These are phyloP conservation scores for Phaeosphaeria sp. DNA, from an alignment of 2,329 filamentous ascomycete genomes.

Conservation along the genomic window DNA sequence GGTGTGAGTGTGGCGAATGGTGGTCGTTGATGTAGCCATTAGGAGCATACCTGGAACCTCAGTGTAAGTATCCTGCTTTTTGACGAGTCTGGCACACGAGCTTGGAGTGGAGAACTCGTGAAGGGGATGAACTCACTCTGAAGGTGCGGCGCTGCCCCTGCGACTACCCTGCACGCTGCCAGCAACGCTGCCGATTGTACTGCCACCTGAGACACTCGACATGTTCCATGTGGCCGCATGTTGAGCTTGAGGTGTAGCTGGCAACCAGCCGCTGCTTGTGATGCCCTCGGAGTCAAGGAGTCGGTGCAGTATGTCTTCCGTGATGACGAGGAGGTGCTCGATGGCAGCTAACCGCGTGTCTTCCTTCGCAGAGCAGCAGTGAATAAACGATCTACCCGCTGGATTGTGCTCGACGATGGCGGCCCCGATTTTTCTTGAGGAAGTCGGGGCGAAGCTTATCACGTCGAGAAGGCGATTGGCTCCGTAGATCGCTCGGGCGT, in stretches of 20 bases:
- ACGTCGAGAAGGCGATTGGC: conserved; percentile 44
- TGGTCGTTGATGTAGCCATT: conserved; percentile 22
- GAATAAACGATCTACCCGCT: conserved; percentile 42
- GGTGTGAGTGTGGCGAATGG: conserved; percentile 25
- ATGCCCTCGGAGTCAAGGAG: conserved; percentile 44
- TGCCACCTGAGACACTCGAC: conserved; percentile 12
- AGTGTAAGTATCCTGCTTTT: neutral
- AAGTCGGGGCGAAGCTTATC: conserved; percentile 44
- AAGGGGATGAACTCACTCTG: conserved; percentile 25
- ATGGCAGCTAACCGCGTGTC: conserved; percentile 36
- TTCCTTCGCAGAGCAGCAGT: conserved; percentile 44
- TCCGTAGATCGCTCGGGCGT: conserved; percentile 46
- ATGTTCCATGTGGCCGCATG: conserved; percentile 34
- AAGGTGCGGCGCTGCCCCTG: conserved; percentile 34
- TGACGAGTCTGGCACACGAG: no score
- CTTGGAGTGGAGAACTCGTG: neutral
- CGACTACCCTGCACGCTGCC: conserved; percentile 27
- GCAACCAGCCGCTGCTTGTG: conserved; percentile 44
- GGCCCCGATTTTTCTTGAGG: conserved; percentile 42
- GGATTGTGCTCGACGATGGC: conserved; percentile 48
- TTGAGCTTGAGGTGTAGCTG: conserved; percentile 40
- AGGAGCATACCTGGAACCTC: neutral
- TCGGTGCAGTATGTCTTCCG: conserved; percentile 42
- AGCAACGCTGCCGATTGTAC: conserved; percentile 12
- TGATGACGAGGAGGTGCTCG: conserved; percentile 46